phyloP scores from a whole-genome alignment of 768 basidiomycete species.

The Phallus indusiatus region DNA sequence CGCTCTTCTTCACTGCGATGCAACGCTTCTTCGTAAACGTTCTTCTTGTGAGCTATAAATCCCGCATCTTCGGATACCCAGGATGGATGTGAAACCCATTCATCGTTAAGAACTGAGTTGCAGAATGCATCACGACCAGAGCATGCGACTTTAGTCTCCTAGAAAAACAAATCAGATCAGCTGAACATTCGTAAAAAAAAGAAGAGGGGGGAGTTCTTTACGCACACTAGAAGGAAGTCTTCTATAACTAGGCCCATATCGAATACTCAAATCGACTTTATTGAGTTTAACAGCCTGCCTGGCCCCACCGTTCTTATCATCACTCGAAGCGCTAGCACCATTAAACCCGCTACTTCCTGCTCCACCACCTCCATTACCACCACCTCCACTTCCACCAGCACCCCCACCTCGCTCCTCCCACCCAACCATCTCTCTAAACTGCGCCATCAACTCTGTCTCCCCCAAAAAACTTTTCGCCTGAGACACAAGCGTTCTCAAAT shows the following conservation, averaged over 20 bases:
- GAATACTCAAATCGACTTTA: slow-evolving; percentile 56
- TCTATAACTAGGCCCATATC: slow-evolving; percentile 81
- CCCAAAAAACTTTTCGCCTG: slow-evolving; percentile 66
- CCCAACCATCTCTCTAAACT: slow-evolving; percentile 79
- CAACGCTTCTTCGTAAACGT: slow-evolving; percentile 91
- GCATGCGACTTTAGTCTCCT: slow-evolving; percentile 86
- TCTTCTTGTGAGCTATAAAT: slow-evolving; percentile 87
- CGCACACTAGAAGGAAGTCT: slow-evolving; percentile 70
- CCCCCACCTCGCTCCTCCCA: slow-evolving; percentile 51
- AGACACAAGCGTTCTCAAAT: slow-evolving; percentile 71
- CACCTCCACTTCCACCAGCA: slow-evolving; percentile 42
- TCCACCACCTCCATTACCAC: slow-evolving; percentile 42
- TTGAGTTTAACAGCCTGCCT: slow-evolving; percentile 29
- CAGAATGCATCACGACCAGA: slow-evolving; percentile 98
- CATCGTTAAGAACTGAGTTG: slow-evolving; percentile 90
- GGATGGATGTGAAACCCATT: slow-evolving; percentile 96
- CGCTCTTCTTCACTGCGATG: slow-evolving; percentile 96
- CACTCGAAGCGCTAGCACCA: slow-evolving; percentile 20
- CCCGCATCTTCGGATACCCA: slow-evolving; percentile 93
- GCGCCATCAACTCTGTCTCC: slow-evolving; percentile 68
- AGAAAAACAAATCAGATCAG: neutral
- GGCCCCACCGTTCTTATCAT: slow-evolving; percentile 16
- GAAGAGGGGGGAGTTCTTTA: slow-evolving; percentile 11
- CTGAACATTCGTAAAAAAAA: neutral
- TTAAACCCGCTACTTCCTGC: slow-evolving; percentile 32